Base-by-base conservation (phyloP, 306 rosid genomes). In the Dalbergia cochinchinensis region DNA sequence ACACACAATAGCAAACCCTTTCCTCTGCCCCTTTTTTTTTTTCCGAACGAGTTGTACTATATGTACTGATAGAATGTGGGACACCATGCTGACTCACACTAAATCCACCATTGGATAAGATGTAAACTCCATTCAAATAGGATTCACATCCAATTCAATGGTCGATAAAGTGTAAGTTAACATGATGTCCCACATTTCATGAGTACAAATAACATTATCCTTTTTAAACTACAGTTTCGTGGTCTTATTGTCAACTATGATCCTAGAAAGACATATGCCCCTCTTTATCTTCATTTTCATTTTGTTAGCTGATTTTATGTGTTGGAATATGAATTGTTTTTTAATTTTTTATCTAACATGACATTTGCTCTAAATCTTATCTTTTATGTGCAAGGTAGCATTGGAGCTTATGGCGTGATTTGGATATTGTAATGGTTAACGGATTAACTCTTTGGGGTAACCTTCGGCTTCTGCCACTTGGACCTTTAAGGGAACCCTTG, bases 401-500 rank as follows among this genome's bases (percentile, higher is more conserved):
- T 65, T 91, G 94, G 99, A 88, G 93, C 80, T 84, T 94, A 88
- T 87, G 90, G 85, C 90, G 89, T 70, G 93, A 95, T 82, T 79
- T 94, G 77, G 97, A 92, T 80, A 86, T 95, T 75, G 92, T 91
- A 72, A 91, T 95, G 99, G 82, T 94, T 65, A 95, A 92, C 9
- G 99, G 96, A 81, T 80, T 92, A 76, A 87, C 86, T 77, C 87
- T 87, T 33, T 92, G 93, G 97, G 97, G 97, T 15, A 90, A 90
- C 84, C 69, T 78, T 66, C 90, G 78, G 65, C 85, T 91, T 14
- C 42, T 90, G 80, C 99, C 99, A 18, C 91, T 83, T 73, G 99
- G 99, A 82, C 99, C 99, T 20, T 80, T 95, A 78, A 91, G 98
- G 89, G 99, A 95, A 83, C 90, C 99, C 55, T 82, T 90, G 78